Base-by-base conservation (phyloP, 2,329 filamentous ascomycete genomes). In the Cercospora zeae-maydis region DNA sequence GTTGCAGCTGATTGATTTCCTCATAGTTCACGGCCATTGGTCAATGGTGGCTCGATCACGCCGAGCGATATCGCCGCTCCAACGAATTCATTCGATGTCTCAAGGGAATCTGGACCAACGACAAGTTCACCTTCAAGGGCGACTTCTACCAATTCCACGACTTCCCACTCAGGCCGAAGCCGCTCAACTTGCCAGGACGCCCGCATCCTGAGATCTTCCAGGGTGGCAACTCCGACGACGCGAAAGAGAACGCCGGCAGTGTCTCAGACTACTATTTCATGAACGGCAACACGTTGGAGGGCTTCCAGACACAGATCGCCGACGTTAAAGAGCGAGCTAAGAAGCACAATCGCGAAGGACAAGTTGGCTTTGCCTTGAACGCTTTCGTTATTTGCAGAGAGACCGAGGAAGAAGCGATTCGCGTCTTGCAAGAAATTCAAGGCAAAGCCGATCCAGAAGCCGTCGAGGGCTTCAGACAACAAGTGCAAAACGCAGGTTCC, bases 211-310 rank as follows among this genome's bases (percentile, higher is more conserved):
- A 82, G 62, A 83, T 83, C 58, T 83, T 83, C 71, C 82, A 83
- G 68, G 81, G 81, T 10, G 81, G 82, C 2, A 84, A 83, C 68
- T 79, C 77, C 30, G 77, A 81, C 55, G 81, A 83, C 63, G 81
- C 82, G 0, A 74, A 80, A 6, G 77, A 79, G 30, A 83, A 83
- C 58, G 81, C 79, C 0, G 80, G 79, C 0, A 70, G 76, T 21
- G 81, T 79, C 2, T 78, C 75, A 2, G 81, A 83, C 62, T 83
- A 80, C 73, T 84, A 83, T 66, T 84, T 83, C 67, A 83, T 83
- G 81, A 84, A 83, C 67, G 81, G 81, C n/a, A 83, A 83, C 67
- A 81, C 82, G 1, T 76, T 83, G 9, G 81, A 83, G 57, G 81
- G 81, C 1, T 83, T 84, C 70, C 76, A 80, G 47, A 72, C 73